Evolutionary conservation across 345 rosid genomes (phyloP), one percentile per base, ranked within the genome.

Genomic region (Eucalyptus albens): DNA sequence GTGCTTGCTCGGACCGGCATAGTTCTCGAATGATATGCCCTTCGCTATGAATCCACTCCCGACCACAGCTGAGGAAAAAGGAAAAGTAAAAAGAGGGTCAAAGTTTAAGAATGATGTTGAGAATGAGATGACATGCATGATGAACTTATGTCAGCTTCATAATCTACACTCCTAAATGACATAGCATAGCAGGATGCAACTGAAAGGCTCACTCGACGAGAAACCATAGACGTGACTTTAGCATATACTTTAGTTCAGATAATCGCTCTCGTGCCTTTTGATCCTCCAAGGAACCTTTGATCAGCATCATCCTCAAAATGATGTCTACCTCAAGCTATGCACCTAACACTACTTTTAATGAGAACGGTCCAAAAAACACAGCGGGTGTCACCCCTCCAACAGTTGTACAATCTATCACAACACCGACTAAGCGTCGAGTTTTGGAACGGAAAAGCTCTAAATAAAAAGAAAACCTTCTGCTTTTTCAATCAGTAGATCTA

Each of bases 31-130:
- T 11, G 97, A 94, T 65, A 97, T 93, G 62, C 96, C 96, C 72
- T 92, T 96, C 12, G 99, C 99, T 53, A 97, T 91, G 96, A 97
- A 97, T n/a, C 94, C 93, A 37, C 33, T 87, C 45, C 99, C 98
- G 51, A 92, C 96, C 88, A 87, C 97, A 5, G 98, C 99, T 97
- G 94, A 44, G 51, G 37, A 24, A 47, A 87, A 49, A 67, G 11
- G 33, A 33, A 51, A 55, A 29, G 37, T 27, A 27, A 51, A 72
- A 85, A 33, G 16, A 5, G 47, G 14, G 50, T 60, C 47, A 40
- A 87, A 56, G 44, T 49, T 59, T 31, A 37, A 33, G 50, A 87
- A 62, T 8, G 51, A 24, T 29, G 24, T 42, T 67, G 26, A 6
- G 44, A 22, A 27, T 67, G 26, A 6, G 44, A 22, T 87, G 33